Evolutionary conservation across 2,329 filamentous ascomycete species (phyloP).

Genomic region (Dothiorella sarmentorum): DNA sequence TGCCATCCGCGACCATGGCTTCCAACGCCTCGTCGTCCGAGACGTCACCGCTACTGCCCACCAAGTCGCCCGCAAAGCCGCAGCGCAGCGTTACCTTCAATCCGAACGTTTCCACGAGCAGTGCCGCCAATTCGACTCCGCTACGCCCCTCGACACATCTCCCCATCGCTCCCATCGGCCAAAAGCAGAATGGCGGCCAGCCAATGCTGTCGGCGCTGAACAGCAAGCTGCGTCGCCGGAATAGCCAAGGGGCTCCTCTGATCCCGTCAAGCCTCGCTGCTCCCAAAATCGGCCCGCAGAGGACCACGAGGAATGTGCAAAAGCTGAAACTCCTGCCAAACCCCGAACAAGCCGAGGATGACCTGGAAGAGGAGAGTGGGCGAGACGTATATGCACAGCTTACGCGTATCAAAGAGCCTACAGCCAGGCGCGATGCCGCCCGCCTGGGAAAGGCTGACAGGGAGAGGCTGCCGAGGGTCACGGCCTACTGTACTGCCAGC

Average conservation of each 20-base stretch:
- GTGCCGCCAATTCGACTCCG: conserved; percentile 34
- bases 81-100: conserved; percentile 74
- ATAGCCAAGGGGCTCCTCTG: conserved; percentile 69
- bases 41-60: conserved; percentile 37
- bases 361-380: conserved; percentile 79
- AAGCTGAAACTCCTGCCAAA: conserved; percentile 97
- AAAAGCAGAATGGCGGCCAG: conserved; percentile 28
- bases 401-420: conserved; percentile 95
- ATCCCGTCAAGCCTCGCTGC: conserved; percentile 40
- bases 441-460: conserved; percentile 90
- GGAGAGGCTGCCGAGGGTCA: conserved; percentile 81
- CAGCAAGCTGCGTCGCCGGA: conserved; percentile 79
- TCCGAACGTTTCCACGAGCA: conserved; percentile 52
- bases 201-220: conserved; percentile 70
- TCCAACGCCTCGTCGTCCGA: conserved; percentile 23
- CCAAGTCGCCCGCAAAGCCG: conserved; percentile 36
- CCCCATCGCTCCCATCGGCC: conserved; percentile 30
- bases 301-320: conserved; percentile 92
- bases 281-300: conserved; percentile 84
- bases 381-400: conserved; percentile 97
- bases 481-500: conserved; percentile 93
- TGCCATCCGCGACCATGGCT: neutral
- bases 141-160: conserved; percentile 32
- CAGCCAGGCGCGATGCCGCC: conserved; percentile 85
- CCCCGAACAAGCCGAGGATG: conserved; percentile 75